Percentiles rank a stretch among this genome's conserved stretches.
phyloP scores from a whole-genome alignment of 768 basidiomycete species.

The Naganishia vaughanmartiniae region DNA sequence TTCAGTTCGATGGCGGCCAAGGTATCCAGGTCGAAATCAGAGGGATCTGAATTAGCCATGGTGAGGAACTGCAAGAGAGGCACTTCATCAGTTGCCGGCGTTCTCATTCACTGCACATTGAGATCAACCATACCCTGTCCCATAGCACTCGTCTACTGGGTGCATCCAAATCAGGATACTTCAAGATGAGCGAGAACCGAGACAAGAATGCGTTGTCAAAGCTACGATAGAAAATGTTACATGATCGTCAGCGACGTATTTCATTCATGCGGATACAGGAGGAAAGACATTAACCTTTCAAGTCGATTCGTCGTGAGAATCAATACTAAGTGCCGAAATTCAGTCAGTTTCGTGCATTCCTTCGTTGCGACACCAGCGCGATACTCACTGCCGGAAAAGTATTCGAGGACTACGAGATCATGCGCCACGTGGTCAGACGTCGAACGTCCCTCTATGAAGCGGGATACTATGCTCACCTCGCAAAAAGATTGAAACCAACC shows the following conservation, averaged over 20 bases:
- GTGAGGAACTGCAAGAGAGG: background rate
- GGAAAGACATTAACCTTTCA: background rate
- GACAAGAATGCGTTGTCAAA: constrained; percentile 10
- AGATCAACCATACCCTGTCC: background rate
- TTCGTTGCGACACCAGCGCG: background rate
- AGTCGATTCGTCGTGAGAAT: constrained; percentile 11
- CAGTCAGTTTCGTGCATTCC: background rate
- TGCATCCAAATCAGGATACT: constrained; percentile 8
- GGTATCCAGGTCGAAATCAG: background rate
- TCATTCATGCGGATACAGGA: background rate
- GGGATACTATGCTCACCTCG: background rate
- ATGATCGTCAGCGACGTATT: background rate
- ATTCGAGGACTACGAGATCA: background rate
- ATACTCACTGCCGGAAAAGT: constrained; percentile 4
- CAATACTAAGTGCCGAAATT: background rate
- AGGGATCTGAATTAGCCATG: constrained; percentile 1
- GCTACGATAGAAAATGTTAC: background rate
- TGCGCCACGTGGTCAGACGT: background rate
- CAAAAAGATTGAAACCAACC: constrained; percentile 13
- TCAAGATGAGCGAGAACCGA: constrained; percentile 10
- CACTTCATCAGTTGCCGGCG: background rate
- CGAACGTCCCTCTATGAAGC: background rate
- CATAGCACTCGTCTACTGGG: constrained; percentile 1
- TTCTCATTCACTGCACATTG: background rate
- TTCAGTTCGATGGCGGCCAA: constrained; percentile 1